Evolutionary conservation across 495 filamentous ascomycete genomes (phyloP).

Genomic region (Elasticomyces elasticus): DNA sequence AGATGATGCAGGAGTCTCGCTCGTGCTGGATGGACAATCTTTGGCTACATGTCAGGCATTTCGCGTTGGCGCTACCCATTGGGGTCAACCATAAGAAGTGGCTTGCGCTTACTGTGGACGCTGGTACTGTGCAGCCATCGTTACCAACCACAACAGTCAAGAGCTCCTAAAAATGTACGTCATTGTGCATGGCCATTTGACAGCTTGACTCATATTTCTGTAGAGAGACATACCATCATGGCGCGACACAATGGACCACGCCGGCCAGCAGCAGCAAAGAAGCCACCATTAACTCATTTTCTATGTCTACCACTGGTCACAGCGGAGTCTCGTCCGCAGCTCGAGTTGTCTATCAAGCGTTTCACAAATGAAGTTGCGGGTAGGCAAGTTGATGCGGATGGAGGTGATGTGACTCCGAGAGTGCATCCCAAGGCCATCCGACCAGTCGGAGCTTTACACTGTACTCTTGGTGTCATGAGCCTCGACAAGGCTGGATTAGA

Average conservation of each 20-base stretch:
- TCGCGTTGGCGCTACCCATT: too few species aligned
- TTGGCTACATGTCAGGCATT: too few species aligned
- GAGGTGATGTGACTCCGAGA: neutral
- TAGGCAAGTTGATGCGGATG: neutral
- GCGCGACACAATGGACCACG: neutral
- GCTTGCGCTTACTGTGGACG: too few species aligned
- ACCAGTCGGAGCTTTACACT: slow-evolving; percentile 70
- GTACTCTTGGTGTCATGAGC: slow-evolving; percentile 83
- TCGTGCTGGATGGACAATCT: too few species aligned
- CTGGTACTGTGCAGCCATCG: too few species aligned
- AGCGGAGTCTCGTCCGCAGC: slow-evolving; percentile 47
- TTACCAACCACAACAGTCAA: neutral
- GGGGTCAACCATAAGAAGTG: too few species aligned
- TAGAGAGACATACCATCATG: too few species aligned
- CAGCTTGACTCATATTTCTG: too few species aligned
- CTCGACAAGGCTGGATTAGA: slow-evolving; percentile 50
- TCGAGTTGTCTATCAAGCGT: slow-evolving; percentile 46
- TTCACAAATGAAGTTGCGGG: slow-evolving; percentile 49
- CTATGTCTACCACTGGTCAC: slow-evolving; percentile 74
- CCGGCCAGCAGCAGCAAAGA: slow-evolving; percentile 18
- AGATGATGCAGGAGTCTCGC: too few species aligned
- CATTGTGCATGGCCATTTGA: too few species aligned
- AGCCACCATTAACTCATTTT: slow-evolving; percentile 68
- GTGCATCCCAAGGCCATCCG: slow-evolving; percentile 56
- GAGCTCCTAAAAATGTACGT: too few species aligned